Evolutionary conservation across 2,329 filamentous ascomycete species (phyloP), one percentile per base, ranked within the genome.

Genomic region (Magnaporthiopsis rhizophila): DNA sequence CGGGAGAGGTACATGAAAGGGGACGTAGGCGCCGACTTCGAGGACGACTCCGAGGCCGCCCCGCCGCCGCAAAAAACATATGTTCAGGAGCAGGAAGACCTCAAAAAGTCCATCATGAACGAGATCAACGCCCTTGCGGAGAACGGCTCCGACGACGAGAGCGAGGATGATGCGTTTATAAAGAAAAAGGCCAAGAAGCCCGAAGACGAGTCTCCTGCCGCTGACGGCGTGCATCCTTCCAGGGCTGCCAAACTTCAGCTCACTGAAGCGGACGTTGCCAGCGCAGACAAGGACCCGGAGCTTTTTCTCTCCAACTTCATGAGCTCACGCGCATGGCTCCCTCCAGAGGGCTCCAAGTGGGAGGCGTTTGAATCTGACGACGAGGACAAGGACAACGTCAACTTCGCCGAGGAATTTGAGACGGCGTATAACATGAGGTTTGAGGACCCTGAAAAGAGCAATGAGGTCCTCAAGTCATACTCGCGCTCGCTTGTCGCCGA

Each of bases 401-500:
- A 85, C 34, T 83, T 86, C 59, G 93, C 93, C 32, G 94, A 98
- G 59, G 86, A 89, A 66, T 96, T 94, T 71, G 95, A 99, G 77
- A 84, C 90, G 68, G 93, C 93, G 5, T 99, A 97, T 79, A 99
- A 99, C 78, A 79, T 97, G 77, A 89, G 95, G 45, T 99, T 99
- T 72, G 95, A 99, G 74, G 91, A 98, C 71, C 92, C 95, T 0
- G 84, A 84, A 66, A 92, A 91, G 73, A 88, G 91, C 70, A 97
- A 97, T 73, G 92, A 97, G 76, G 88, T 90, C 62, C 81, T 99
- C 38, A 87, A 89, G 71, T 92, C 93, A 7, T 96, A 97, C 77
- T 89, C 94, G 64, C 89, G 94, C 86, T 92, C 96, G 73, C 83
- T 92, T 24, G 89, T 90, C 53, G 88, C 88, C 56, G 88, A 89